Evolutionary conservation across 192 early-diverging fungal species (phyloP).

Genomic region (Umbelopsis ramanniana): DNA sequence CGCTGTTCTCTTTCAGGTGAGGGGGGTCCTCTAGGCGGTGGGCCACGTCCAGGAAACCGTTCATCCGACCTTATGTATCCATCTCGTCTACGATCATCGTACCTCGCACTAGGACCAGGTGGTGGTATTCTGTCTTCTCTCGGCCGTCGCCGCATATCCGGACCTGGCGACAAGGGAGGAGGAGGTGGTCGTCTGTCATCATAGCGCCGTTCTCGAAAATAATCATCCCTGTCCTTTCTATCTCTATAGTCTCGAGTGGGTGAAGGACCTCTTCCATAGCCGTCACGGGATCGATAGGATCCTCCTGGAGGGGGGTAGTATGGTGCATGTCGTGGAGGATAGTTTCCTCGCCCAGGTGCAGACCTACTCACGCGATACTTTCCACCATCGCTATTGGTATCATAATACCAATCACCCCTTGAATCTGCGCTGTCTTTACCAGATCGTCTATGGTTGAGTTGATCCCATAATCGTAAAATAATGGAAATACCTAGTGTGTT

Average conservation of each 20-base stretch:
- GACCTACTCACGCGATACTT: slow-evolving; percentile 10
- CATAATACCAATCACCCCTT: slow-evolving; percentile 28
- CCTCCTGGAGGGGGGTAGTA: slow-evolving; percentile 19
- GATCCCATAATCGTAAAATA: slow-evolving; percentile 38
- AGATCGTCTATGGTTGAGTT: slow-evolving; percentile 26
- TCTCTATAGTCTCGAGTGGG: slow-evolving; percentile 46
- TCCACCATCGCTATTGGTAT: neutral
- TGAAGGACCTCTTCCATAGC: slow-evolving; percentile 36
- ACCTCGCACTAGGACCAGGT: slow-evolving; percentile 28
- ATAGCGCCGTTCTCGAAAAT: slow-evolving; percentile 49
- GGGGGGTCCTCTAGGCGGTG: slow-evolving; percentile 43
- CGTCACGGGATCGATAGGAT: slow-evolving; percentile 35
- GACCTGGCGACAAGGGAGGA: slow-evolving; percentile 25
- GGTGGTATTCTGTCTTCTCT: slow-evolving; percentile 36
- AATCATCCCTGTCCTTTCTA: slow-evolving; percentile 45
- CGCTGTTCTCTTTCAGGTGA: slow-evolving; percentile 22
- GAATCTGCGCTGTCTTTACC: neutral
- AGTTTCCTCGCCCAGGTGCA: slow-evolving; percentile 32
- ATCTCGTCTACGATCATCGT: slow-evolving; percentile 12
- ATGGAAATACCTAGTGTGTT: slow-evolving; percentile 9
- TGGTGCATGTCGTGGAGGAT: slow-evolving; percentile 33
- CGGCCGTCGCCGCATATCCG: slow-evolving; percentile 39
- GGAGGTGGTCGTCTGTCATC: slow-evolving; percentile 39
- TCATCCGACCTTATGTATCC: slow-evolving; percentile 12
- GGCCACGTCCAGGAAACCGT: slow-evolving; percentile 11